phyloP scores from a whole-genome alignment of 2,329 filamentous ascomycete genomes.

The Botrytis fragariae region DNA sequence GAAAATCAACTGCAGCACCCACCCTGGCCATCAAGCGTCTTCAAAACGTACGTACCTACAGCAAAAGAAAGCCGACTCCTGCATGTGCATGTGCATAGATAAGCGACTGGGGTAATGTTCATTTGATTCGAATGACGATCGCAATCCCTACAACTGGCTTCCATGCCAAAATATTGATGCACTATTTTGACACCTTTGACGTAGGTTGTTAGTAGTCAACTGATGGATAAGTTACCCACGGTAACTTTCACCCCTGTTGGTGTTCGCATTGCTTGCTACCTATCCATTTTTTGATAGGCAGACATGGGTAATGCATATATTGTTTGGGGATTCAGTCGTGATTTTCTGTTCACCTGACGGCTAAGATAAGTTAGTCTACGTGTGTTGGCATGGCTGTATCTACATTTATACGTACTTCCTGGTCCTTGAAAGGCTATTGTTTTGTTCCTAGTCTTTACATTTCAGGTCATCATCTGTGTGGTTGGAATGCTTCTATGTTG shows the following conservation, averaged over 20 bases:
- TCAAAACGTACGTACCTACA: not conserved
- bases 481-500: not conserved
- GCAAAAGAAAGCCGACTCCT: not conserved
- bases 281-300: not conserved
- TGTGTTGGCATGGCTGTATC: not conserved
- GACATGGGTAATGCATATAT: not conserved
- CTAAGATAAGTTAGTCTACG: not conserved
- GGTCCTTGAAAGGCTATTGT: not conserved
- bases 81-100: not conserved
- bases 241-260: not conserved
- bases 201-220: not conserved
- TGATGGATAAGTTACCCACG: not conserved
- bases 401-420: not conserved
- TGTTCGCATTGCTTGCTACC: not conserved
- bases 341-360: not conserved
- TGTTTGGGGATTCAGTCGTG: not conserved
- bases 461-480: not conserved
- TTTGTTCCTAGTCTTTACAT: not conserved
- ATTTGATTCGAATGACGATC: too few relatives aligned
- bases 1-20: not conserved
- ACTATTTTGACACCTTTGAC: not conserved
- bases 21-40: not conserved
- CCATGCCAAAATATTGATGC: not conserved
- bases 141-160: not conserved
- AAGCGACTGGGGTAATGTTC: not conserved